Evolutionary conservation across 2,329 filamentous ascomycete genomes (phyloP), one percentile per base, ranked within the genome.

Genomic region (Aspergillus glaucus): DNA sequence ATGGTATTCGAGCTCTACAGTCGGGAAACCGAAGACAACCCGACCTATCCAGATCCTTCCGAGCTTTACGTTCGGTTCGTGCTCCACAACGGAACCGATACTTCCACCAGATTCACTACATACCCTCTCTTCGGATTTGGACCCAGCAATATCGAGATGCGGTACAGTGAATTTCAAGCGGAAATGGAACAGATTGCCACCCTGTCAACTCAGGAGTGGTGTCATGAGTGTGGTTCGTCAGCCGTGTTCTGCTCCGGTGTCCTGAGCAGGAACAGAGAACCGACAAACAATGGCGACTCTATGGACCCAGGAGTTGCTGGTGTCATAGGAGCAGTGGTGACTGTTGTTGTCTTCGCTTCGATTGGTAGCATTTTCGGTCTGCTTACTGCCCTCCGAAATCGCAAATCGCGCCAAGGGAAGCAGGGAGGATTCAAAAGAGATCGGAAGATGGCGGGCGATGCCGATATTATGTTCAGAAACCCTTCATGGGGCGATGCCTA

Each of bases 391-490:
- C 47, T 76, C n/a, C 68, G 76, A 7, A 58, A 76, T 42, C 72
- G 73, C 47, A 68, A 73, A 3, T 58, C 54, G 17, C 64, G 61
- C 43, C 71, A 64, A 44, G 63, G 65, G 8, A 68, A 69, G 7
- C 53, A 76, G 6, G 77, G 77, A 8, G 79, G 79, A 0, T 82
- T 81, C 70, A 82, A 80, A 55, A 78, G 79, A 12, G 67, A 66
- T 10, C 63, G 64, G 12, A 82, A 80, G 60, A 62, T 81, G 55
- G 76, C 74, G 1, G 77, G 73, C 43, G 80, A 82, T 59, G 65
- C 69, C 3, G 79, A 82, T 60, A 58, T 81, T 28, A 69, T 67
- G 2, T 65, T 78, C 45, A 56, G 54, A 14, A 55, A 57, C 15
- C 62, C 72, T 1, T 72, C 72, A 44, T 72, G 72, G 47, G 72